phyloP scores from a whole-genome alignment of 2,329 filamentous ascomycete species.

The Pseudogymnoascus pannorum region DNA sequence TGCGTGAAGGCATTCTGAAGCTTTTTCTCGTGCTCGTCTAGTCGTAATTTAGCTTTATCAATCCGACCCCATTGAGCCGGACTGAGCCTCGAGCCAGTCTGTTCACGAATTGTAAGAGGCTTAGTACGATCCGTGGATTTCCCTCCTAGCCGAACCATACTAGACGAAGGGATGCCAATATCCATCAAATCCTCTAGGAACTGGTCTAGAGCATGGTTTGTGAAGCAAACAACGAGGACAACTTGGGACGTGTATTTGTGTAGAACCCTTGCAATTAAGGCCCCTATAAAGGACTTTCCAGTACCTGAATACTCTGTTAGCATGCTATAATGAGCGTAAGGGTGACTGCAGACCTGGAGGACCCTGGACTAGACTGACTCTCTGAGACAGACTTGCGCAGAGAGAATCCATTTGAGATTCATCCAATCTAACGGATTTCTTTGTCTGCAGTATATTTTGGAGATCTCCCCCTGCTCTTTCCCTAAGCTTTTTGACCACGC shows the following conservation, averaged over 20 bases:
- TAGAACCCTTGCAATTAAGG: slow-evolving; percentile 51
- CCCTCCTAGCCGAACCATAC: slow-evolving; percentile 56
- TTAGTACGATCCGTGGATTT: slow-evolving; percentile 47
- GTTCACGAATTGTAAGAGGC: slow-evolving; percentile 39
- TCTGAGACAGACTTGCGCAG: slow-evolving; percentile 42
- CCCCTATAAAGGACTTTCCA: slow-evolving; percentile 69
- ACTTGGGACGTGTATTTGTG: slow-evolving; percentile 40
- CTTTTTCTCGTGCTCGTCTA: slow-evolving; percentile 24
- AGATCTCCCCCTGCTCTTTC: slow-evolving; percentile 24
- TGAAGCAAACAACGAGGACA: slow-evolving; percentile 60
- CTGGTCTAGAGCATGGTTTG: slow-evolving; percentile 60
- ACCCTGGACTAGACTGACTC: slow-evolving; percentile 59
- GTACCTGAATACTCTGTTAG: slow-evolving; percentile 43
- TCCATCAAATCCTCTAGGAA: slow-evolving; percentile 57
- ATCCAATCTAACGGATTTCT: slow-evolving; percentile 36
- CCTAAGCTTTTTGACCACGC: slow-evolving; percentile 24
- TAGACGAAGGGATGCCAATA: slow-evolving; percentile 42
- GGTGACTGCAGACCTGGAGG: slow-evolving; percentile 46
- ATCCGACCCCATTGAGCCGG: slow-evolving; percentile 36
- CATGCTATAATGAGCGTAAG: slow-evolving; percentile 1
- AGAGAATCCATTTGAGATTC: slow-evolving; percentile 51
- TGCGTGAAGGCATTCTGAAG: slow-evolving; percentile 20
- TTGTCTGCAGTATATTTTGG: slow-evolving; percentile 25
- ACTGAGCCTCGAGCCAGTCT: slow-evolving; percentile 30
- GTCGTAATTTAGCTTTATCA: slow-evolving; percentile 32